phyloP scores from a whole-genome alignment of 345 rosid species.

The Nephelium lappaceum region DNA sequence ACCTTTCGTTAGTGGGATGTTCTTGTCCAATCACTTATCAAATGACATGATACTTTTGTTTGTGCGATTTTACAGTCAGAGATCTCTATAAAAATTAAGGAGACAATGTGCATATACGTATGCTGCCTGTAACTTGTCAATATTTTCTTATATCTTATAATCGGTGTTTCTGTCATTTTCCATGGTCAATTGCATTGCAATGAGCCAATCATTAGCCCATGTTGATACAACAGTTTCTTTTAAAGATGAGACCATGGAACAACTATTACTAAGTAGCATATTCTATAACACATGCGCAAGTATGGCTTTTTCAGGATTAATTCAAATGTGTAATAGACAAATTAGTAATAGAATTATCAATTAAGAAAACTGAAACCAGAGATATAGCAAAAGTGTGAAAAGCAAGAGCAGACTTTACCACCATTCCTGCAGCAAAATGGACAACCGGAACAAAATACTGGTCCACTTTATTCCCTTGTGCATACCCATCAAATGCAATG shows the following conservation, averaged over 20 bases:
- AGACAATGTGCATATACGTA: neutral
- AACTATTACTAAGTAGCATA: neutral
- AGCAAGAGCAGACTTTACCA: slow-evolving; percentile 50
- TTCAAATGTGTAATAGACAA: neutral
- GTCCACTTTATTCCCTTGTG: slow-evolving; percentile 84
- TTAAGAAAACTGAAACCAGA: neutral
- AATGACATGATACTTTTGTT: neutral
- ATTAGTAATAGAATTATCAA: neutral
- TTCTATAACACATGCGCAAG: neutral
- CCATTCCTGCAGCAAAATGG: slow-evolving; percentile 84
- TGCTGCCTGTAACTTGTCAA: neutral
- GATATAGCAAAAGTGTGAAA: neutral
- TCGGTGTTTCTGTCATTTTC: neutral
- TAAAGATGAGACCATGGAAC: neutral
- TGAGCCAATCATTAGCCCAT: neutral
- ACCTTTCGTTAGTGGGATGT: neutral
- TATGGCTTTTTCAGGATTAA: slow-evolving; percentile 1
- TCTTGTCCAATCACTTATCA: neutral
- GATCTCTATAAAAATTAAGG: neutral
- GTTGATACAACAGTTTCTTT: neutral
- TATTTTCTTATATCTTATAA: neutral
- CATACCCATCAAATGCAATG: slow-evolving; percentile 87
- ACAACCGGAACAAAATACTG: slow-evolving; percentile 76
- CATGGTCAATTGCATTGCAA: neutral
- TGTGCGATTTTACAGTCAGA: neutral